Evolutionary conservation across 352 stramenopile species (phyloP), one percentile per base, ranked within the genome.

Genomic region (Aphanomyces cochlioides): DNA sequence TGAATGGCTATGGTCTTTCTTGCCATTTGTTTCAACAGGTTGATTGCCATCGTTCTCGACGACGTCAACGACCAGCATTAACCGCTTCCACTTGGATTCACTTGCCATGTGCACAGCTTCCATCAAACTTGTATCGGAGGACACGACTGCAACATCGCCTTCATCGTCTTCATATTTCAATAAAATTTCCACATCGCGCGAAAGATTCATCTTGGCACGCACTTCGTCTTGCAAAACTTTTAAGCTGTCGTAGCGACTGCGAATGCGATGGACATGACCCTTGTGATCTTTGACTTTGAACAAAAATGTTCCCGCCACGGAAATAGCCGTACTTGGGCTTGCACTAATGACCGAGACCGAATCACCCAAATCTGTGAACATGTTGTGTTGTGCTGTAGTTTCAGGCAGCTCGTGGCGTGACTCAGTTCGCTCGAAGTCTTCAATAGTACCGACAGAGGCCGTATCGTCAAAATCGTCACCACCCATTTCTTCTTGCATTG

Each of bases 141-240:
- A 93, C 48, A 96, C 77, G 56, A 96, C 78, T 12, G 85, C 86
- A 41, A 93, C 64, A 72, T 96, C 88, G 13, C 88, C 88, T 68
- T 96, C 88, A 56, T 96, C 88, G 67, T 96, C 88, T 69, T 95
- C 85, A 69, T 95, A 96, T 76, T 92, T 94, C 15, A 96, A 74
- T 0, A 83, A 82, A 13, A 96, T 54, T 3, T 90, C 81, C 45
- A 92, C 86, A 3, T 78, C 75, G 0, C 77, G 56, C 3, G 77
- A 72, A 0, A 90, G 73, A 1, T 83, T 79, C 83, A 96, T 90
- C 75, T 96, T 95, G 66, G 83, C 77, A 6, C 86, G 86, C 50
- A 95, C 86, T 67, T 93, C 85, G 19, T 92, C 85, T 4, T 92
- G 73, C n/a, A 96, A 69, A 37, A 81, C 63, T 1, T 70, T 75